phyloP scores from a whole-genome alignment of 2,329 filamentous ascomycete species.

The Decorospora gaudefroyi region DNA sequence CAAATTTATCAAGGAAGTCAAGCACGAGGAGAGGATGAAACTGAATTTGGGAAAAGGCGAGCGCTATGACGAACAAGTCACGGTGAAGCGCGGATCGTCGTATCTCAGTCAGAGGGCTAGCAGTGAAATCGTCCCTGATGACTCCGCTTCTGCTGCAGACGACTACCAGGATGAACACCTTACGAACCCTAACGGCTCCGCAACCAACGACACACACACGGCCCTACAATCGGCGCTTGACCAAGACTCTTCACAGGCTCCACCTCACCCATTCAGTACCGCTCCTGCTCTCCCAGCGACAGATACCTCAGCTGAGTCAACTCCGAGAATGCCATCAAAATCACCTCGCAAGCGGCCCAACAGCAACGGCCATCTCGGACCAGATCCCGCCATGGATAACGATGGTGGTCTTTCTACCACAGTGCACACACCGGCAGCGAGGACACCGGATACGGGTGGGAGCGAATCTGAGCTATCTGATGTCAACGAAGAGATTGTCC shows the following conservation, averaged over 20 bases:
- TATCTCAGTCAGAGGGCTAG: constrained; percentile 26
- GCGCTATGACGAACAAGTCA: constrained; percentile 21
- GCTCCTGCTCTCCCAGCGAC: constrained; percentile 35
- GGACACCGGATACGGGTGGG: constrained; percentile 35
- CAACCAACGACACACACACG: constrained; percentile 28
- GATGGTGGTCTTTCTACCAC: constrained; percentile 34
- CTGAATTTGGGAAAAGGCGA: constrained; percentile 23
- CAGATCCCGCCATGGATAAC: constrained; percentile 26
- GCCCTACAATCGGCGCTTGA: constrained; percentile 23
- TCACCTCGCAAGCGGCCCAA: constrained; percentile 39
- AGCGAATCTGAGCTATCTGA: constrained; percentile 47
- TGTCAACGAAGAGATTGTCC: constrained; percentile 47
- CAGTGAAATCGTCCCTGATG: constrained; percentile 33
- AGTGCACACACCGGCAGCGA: constrained; percentile 33
- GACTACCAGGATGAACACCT: constrained; percentile 25
- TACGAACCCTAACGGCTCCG: constrained; percentile 5
- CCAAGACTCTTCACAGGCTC: constrained; percentile 10
- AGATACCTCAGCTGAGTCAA: constrained; percentile 31
- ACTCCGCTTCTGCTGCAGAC: constrained; percentile 28
- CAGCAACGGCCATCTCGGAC: constrained; percentile 27
- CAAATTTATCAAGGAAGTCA: constrained; percentile 50
- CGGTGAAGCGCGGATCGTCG: constrained; percentile 42
- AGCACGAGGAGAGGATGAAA: constrained; percentile 39
- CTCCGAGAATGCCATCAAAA: constrained; percentile 36
- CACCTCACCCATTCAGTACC: constrained; percentile 36